Percentiles rank a stretch among this genome's conserved stretches.
These are phyloP conservation scores for Blastomyces gilchristii DNA, from an alignment of 2,329 filamentous ascomycete species.

Conservation along the genomic window DNA sequence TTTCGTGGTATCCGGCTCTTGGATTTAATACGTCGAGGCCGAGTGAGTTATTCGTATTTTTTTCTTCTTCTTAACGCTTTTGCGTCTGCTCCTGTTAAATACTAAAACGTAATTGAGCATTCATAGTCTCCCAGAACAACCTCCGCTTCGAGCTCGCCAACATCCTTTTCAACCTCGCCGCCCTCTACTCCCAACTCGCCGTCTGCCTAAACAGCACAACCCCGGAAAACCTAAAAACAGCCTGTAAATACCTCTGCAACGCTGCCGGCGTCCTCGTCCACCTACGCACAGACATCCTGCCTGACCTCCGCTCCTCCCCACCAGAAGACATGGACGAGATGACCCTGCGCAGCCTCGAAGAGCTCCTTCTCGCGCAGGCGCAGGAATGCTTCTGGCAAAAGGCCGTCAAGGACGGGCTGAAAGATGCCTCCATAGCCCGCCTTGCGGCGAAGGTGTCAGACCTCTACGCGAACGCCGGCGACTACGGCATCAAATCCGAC, in stretches of 20 bases:
- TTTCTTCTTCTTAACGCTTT: background rate
- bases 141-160: conserved; percentile 79
- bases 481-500: conserved; percentile 79
- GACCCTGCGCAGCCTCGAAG: conserved; percentile 71
- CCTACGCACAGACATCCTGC: conserved; percentile 64
- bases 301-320: conserved; percentile 70
- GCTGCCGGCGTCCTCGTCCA: conserved; percentile 75
- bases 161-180: conserved; percentile 82
- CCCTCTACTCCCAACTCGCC: conserved; percentile 87
- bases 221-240: conserved; percentile 72
- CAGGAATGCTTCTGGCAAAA: conserved; percentile 99
- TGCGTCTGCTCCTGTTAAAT: background rate
- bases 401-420: conserved; percentile 85
- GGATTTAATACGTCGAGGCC: conserved; percentile 79
- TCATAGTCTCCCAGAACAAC: conserved; percentile 51
- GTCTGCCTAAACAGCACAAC: conserved; percentile 66
- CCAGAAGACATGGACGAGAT: conserved; percentile 93
- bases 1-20: conserved; percentile 88
- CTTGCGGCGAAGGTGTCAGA: conserved; percentile 86
- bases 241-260: conserved; percentile 81
- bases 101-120: background rate
- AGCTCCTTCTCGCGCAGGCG: conserved; percentile 80
- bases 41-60: conserved; percentile 23
- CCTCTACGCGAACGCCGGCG: conserved; percentile 72
- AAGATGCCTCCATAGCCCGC: conserved; percentile 84